Evolutionary conservation across 352 stramenopile species (phyloP).

Genomic region (Phytophthora pinifolia): DNA sequence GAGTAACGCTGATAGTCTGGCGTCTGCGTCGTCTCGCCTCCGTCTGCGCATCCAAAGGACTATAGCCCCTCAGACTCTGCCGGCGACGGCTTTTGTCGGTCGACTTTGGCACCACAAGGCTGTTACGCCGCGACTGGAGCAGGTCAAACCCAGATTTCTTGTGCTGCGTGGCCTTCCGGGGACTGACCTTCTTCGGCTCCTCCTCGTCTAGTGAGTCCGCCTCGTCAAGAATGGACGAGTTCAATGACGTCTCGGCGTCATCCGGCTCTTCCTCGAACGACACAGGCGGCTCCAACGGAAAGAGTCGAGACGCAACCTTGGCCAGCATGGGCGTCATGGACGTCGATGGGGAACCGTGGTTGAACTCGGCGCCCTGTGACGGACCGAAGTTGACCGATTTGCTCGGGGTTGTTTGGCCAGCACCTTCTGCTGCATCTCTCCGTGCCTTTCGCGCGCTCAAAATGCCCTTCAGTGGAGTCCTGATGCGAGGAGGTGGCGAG

Average conservation of each 20-base stretch:
- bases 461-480: slow-evolving; percentile 71
- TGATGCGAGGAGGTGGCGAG: slow-evolving; percentile 30
- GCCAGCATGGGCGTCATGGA: slow-evolving; percentile 84
- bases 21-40: slow-evolving; percentile 57
- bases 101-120: slow-evolving; percentile 28
- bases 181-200: slow-evolving; percentile 37
- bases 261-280: slow-evolving; percentile 53
- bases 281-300: slow-evolving; percentile 51
- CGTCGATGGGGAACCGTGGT: slow-evolving; percentile 75
- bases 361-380: slow-evolving; percentile 77
- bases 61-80: slow-evolving; percentile 73
- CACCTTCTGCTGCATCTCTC: slow-evolving; percentile 4
- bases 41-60: slow-evolving; percentile 75
- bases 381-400: slow-evolving; percentile 88
- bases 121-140: slow-evolving; percentile 31
- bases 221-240: slow-evolving; percentile 83
- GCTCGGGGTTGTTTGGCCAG: slow-evolving; percentile 57
- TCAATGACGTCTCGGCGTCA: slow-evolving; percentile 81
- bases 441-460: slow-evolving; percentile 71
- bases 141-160: slow-evolving; percentile 35
- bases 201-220: slow-evolving; percentile 55
- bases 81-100: slow-evolving; percentile 43
- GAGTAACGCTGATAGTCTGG: slow-evolving; percentile 36
- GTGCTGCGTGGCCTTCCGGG: slow-evolving; percentile 2
- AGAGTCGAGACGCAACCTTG: slow-evolving; percentile 60